These are phyloP conservation scores for Candida golubevii DNA, from an alignment of 805 yeast species.

Conservation along the genomic window DNA sequence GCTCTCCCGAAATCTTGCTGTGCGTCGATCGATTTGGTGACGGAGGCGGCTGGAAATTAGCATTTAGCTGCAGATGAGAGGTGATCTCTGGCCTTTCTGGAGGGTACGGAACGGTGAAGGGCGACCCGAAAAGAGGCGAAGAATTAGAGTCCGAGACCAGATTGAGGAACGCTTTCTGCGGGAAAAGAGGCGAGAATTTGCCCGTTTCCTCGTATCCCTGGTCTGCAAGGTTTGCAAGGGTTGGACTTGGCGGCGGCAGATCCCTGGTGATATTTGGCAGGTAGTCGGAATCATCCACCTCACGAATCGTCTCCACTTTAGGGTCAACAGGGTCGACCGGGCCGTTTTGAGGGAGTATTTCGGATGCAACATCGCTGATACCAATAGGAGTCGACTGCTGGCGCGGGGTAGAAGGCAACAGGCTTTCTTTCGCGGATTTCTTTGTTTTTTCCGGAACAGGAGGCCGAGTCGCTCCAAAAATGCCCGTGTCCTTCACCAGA, in stretches of 20 bases:
- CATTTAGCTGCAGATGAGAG: not conserved
- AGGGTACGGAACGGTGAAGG: constrained; percentile 24
- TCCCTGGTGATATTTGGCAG: constrained; percentile 9
- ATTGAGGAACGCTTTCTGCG: constrained; percentile 1
- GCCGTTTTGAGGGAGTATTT: not conserved
- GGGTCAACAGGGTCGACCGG: constrained; percentile 6
- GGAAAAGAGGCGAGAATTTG: not conserved
- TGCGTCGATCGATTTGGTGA: constrained; percentile 3
- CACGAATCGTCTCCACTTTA: constrained; percentile 15
- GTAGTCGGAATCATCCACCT: constrained; percentile 19
- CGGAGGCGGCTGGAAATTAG: constrained; percentile 2
- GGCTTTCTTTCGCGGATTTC: not conserved
- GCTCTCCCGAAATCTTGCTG: constrained; percentile 16
- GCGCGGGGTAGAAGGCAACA: not conserved
- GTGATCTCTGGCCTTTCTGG: not conserved
- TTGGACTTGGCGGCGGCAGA: constrained; percentile 2
- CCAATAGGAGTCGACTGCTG: constrained; percentile 1
- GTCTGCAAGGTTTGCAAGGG: not conserved
- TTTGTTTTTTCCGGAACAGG: not conserved
- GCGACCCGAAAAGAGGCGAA: constrained; percentile 25
- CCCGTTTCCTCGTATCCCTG: not conserved
- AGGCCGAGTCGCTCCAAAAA: not conserved
- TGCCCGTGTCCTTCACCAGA: not conserved
- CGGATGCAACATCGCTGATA: constrained; percentile 7
- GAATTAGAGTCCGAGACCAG: constrained; percentile 12